Conservation (phyloP, 2,329 filamentous ascomycete genomes). For the Nemania sp. region DNA sequence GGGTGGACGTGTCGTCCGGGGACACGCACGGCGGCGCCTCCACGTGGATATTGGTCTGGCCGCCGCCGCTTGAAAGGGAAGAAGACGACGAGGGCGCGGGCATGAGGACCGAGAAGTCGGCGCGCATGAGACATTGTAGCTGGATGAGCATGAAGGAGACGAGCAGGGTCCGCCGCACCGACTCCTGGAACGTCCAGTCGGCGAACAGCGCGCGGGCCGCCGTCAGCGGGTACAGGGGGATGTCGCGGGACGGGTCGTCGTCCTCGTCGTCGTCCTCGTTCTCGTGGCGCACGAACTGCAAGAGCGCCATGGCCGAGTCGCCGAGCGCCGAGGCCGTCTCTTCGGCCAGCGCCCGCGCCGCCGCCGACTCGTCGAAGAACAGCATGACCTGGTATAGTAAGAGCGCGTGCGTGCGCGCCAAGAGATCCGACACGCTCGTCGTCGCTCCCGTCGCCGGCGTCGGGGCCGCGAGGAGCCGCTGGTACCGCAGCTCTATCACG, state of each 20-base stretch:
- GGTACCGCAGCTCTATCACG: constrained; percentile 24
- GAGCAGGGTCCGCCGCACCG: constrained; percentile 23
- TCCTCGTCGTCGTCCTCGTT: constrained; percentile 2
- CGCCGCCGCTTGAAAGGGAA: background rate
- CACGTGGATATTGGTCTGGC: too few species aligned
- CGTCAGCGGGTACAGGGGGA: constrained; percentile 23
- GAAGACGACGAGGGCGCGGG: background rate
- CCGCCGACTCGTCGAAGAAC: constrained; percentile 25
- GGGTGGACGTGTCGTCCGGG: background rate
- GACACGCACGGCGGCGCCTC: background rate
- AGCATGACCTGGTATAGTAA: constrained; percentile 30
- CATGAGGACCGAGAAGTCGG: constrained; percentile 12
- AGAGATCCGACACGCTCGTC: constrained; percentile 2
- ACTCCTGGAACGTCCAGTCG: constrained; percentile 30
- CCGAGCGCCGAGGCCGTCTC: constrained; percentile 14
- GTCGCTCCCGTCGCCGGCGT: constrained; percentile 7
- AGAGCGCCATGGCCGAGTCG: constrained; percentile 18
- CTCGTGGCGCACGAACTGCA: constrained; percentile 7
- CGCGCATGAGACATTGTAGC: constrained; percentile 18
- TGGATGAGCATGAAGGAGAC: constrained; percentile 22
- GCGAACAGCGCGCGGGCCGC: constrained; percentile 21
- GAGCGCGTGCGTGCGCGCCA: constrained; percentile 27
- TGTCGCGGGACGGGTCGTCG: constrained; percentile 5
- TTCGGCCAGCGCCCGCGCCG: constrained; percentile 12
- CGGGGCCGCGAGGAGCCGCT: constrained; percentile 14